Evolutionary conservation across 1,284 basidiomycete species (phyloP), one percentile per base, ranked within the genome.

Genomic region (Cryptococcus sp.): DNA sequence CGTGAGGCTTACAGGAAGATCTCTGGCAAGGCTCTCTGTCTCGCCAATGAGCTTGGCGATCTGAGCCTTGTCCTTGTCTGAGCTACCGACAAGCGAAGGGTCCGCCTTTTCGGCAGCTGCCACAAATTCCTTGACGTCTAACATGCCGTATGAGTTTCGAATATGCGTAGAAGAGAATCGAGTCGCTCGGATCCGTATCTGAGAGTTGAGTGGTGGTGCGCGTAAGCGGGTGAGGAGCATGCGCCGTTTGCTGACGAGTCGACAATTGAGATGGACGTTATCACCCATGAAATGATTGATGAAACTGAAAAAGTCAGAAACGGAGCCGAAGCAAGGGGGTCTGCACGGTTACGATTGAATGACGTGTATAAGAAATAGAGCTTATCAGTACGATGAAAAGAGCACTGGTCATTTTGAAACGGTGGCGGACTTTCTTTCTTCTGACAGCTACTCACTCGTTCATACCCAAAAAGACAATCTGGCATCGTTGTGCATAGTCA

Each of bases 71-170:
- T 77, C 76, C 61, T 74, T 71, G 38, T 73, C 74, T 52, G 58
- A 55, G 41, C 63, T 47, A 3, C 77, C 76, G 44, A 57, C 65
- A 52, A 79, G 62, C 25, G 67, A 40, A 13, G 75, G 68, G 57
- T 77, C 73, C 38, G 74, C 74, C 55, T 64, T 65, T 45, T 68
- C 56, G n/a, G 73, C 74, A 11, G 70, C 71, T 17, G 70, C 65
- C 22, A 76, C 70, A 55, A 77, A 76, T 55, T 74, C 63, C 13
- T 67, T 54, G 52, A 74, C 58, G 47, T 50, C 48, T 44, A 65
- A 59, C 40, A 44, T 44, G 41, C 29, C 29, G 29, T 34, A 13
- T 34, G 13, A 2, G 13, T 13, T 34, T 10, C 29, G 8, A 13
- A 34, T 10, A 7, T 34, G 41, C 7, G 41, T 22, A 11, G 15